phyloP scores from a whole-genome alignment of 2,329 filamentous ascomycete species.

The Rhynchosporium graminicola region DNA sequence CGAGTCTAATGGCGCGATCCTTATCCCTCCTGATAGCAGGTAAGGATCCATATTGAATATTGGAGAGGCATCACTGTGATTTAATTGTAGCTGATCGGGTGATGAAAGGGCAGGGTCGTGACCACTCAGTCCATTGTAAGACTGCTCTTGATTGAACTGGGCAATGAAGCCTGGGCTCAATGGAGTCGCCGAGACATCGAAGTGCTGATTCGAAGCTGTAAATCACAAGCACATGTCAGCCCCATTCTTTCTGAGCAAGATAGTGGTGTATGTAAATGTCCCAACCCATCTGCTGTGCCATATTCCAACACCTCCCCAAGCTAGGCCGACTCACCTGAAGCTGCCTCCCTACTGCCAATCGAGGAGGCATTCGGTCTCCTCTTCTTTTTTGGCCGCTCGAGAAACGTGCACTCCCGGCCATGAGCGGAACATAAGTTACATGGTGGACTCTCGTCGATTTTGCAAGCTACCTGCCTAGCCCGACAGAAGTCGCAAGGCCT shows the following conservation, averaged over 20 bases:
- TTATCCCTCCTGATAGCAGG: conserved; percentile 29
- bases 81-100: conserved; percentile 32
- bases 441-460: conserved; percentile 45
- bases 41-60: conserved; percentile 37
- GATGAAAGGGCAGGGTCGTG: conserved; percentile 31
- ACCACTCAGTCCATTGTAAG: conserved; percentile 33
- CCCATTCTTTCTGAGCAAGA: conserved; percentile 5
- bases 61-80: conserved; percentile 32
- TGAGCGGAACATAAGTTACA: conserved; percentile 48
- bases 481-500: conserved; percentile 50
- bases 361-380: conserved; percentile 32
- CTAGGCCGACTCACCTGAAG: conserved; percentile 29
- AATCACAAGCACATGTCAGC: conserved; percentile 22
- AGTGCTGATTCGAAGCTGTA: conserved; percentile 34
- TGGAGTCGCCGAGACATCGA: conserved; percentile 31
- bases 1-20: conserved; percentile 36
- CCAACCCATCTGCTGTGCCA: conserved; percentile 6
- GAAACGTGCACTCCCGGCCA: conserved; percentile 47
- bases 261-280: neutral
- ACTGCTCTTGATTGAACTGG: conserved; percentile 35
- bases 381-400: conserved; percentile 44
- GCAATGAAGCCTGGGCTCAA: conserved; percentile 37
- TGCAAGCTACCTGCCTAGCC: conserved; percentile 48
- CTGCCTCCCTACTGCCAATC: conserved; percentile 30
- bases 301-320: conserved; percentile 9